Evolutionary conservation across 345 rosid species (phyloP).

Genomic region (Aquilaria malaccensis): DNA sequence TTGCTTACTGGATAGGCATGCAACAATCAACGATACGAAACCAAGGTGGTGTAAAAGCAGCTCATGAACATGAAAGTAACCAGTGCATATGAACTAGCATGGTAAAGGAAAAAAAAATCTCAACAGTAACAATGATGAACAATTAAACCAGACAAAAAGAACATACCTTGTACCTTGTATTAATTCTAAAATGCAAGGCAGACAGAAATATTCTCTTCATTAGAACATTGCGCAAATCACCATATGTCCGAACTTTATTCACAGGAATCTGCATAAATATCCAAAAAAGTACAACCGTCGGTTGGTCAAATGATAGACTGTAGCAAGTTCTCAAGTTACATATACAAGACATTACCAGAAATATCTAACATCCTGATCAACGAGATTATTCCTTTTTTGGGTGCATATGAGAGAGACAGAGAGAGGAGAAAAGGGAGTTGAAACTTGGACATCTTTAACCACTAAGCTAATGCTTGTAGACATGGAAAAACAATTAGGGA

Average conservation of each 20-base stretch:
- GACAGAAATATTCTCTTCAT: conserved; percentile 99
- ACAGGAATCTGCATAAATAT: conserved; percentile 81
- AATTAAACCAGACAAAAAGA: neutral
- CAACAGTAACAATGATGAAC: too few relatives aligned
- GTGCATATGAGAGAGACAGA: neutral
- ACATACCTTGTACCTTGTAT: conserved; percentile 92
- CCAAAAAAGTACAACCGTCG: neutral
- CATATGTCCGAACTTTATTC: conserved; percentile 73
- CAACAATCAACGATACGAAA: too few relatives aligned
- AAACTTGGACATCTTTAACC: neutral
- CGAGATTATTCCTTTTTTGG: neutral
- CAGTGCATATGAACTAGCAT: too few relatives aligned
- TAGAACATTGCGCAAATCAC: conserved; percentile 87
- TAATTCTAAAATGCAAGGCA: conserved; percentile 96
- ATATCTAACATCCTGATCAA: neutral
- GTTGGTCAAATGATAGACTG: neutral
- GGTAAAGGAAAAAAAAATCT: too few relatives aligned
- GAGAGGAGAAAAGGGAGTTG: neutral
- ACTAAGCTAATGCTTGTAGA: neutral
- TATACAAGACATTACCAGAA: neutral
- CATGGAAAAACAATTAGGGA: neutral
- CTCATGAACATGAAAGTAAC: too few relatives aligned
- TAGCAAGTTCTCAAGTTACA: neutral
- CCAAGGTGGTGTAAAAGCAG: too few relatives aligned
- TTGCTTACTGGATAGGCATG: too few relatives aligned